Conservation (phyloP, 179 eudicot genomes). For the Gypsophila paniculata region DNA sequence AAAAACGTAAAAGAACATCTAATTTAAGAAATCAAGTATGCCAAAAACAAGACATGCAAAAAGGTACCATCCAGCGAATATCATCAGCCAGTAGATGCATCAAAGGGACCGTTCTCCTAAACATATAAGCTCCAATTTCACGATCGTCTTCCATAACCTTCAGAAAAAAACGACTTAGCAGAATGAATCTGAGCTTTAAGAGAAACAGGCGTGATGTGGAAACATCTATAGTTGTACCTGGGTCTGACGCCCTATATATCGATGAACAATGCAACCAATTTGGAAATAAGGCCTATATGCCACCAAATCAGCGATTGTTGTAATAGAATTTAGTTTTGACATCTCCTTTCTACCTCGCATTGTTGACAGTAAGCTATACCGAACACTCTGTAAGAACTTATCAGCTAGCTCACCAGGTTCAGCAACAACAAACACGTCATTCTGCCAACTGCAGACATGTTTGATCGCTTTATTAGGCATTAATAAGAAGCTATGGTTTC, state of each 20-base stretch:
- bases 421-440: slow-evolving; percentile 98
- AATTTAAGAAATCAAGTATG: slow-evolving; percentile 1
- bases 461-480: slow-evolving; percentile 16
- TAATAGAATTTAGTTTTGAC: slow-evolving; percentile 57
- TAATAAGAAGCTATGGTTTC: slow-evolving; percentile 1
- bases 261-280: slow-evolving; percentile 86
- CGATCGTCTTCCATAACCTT: slow-evolving; percentile 99
- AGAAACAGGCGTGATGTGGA: neutral
- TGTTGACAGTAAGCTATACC: slow-evolving; percentile 71
- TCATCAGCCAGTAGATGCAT: slow-evolving; percentile 83
- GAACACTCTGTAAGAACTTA: slow-evolving; percentile 86
- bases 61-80: slow-evolving; percentile 84
- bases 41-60: neutral
- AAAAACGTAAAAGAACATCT: no score
- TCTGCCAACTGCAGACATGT: slow-evolving; percentile 72
- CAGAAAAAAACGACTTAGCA: slow-evolving; percentile 14
- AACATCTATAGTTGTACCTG: slow-evolving; percentile 45
- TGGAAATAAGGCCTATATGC: slow-evolving; percentile 84
- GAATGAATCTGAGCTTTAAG: slow-evolving; percentile 9
- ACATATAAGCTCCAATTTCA: slow-evolving; percentile 98
- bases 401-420: slow-evolving; percentile 99
- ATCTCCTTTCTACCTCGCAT: slow-evolving; percentile 71
- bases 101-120: slow-evolving; percentile 91
- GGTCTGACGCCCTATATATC: slow-evolving; percentile 92
- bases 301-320: slow-evolving; percentile 76